Evolutionary conservation across 495 filamentous ascomycete species (phyloP).

Genomic region (Trichoderma gamsii): DNA sequence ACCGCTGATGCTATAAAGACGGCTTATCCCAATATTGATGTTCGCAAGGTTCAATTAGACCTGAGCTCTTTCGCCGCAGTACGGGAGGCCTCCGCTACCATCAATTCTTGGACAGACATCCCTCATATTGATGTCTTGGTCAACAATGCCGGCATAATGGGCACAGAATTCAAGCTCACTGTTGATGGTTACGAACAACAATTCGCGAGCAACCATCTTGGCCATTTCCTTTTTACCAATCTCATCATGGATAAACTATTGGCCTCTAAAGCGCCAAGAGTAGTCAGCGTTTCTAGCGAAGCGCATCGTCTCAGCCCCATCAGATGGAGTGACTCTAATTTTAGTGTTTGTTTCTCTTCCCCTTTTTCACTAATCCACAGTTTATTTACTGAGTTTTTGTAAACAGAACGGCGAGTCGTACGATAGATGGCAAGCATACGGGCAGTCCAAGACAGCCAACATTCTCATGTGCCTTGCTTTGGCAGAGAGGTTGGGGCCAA

Average conservation of each 20-base stretch:
- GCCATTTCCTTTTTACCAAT: conserved; percentile 61
- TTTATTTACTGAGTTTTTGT: neutral
- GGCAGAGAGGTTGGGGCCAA: conserved; percentile 33
- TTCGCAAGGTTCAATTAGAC: conserved; percentile 36
- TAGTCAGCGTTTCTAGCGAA: conserved; percentile 36
- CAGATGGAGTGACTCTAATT: conserved; percentile 43
- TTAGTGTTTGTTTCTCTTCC: conserved; percentile 26
- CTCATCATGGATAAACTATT: conserved; percentile 49
- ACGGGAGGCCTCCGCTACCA: conserved; percentile 33
- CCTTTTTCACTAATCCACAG: conserved; percentile 26
- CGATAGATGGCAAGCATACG: conserved; percentile 42
- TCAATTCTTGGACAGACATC: conserved; percentile 30
- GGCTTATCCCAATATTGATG: conserved; percentile 20
- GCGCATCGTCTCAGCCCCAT: conserved; percentile 43
- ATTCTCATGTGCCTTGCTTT: conserved; percentile 43
- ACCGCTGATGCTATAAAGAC: conserved; percentile 27
- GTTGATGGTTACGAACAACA: conserved; percentile 61
- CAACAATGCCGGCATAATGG: conserved; percentile 68
- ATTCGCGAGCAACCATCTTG: conserved; percentile 65
- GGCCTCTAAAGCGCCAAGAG: conserved; percentile 22
- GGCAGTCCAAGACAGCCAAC: conserved; percentile 49
- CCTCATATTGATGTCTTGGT: conserved; percentile 54
- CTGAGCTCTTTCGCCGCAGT: conserved; percentile 40
- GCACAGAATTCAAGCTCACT: conserved; percentile 38
- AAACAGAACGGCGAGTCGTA: conserved; percentile 41